These are phyloP conservation scores for Lanzia echinophila DNA, from an alignment of 2,329 filamentous ascomycete species.

Conservation along the genomic window DNA sequence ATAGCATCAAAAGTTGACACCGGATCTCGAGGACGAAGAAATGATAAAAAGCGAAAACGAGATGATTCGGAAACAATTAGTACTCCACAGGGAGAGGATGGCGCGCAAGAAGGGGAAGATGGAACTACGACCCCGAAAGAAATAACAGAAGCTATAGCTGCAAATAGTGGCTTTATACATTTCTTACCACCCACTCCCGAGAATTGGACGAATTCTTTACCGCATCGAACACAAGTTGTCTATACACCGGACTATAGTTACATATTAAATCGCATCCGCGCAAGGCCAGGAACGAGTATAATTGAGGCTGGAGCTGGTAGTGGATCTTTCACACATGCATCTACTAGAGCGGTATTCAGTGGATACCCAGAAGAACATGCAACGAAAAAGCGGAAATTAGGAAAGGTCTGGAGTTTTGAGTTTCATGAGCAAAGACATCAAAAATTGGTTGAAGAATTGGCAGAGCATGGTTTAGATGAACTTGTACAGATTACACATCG, in stretches of 20 bases:
- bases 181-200: conserved; percentile 74
- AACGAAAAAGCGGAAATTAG: conserved; percentile 38
- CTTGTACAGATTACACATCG: conserved; percentile 69
- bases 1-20: conserved; percentile 86
- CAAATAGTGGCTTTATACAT: conserved; percentile 67
- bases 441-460: conserved; percentile 63
- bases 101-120: conserved; percentile 27
- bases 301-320: conserved; percentile 80
- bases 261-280: conserved; percentile 68
- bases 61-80: conserved; percentile 30
- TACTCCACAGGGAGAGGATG: conserved; percentile 10
- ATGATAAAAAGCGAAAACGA: conserved; percentile 40
- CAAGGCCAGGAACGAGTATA: conserved; percentile 62
- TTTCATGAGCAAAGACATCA: conserved; percentile 67
- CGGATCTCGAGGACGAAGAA: conserved; percentile 73
- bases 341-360: conserved; percentile 68
- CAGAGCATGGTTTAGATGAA: conserved; percentile 56
- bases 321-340: conserved; percentile 77
- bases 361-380: conserved; percentile 49
- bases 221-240: conserved; percentile 78
- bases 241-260: conserved; percentile 86
- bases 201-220: conserved; percentile 72
- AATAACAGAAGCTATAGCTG: conserved; percentile 45
- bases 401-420: conserved; percentile 77
- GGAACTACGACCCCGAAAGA: conserved; percentile 27